These are phyloP conservation scores for Picocystis sp. DNA, from an alignment of 163 green algal species.

Conservation along the genomic window DNA sequence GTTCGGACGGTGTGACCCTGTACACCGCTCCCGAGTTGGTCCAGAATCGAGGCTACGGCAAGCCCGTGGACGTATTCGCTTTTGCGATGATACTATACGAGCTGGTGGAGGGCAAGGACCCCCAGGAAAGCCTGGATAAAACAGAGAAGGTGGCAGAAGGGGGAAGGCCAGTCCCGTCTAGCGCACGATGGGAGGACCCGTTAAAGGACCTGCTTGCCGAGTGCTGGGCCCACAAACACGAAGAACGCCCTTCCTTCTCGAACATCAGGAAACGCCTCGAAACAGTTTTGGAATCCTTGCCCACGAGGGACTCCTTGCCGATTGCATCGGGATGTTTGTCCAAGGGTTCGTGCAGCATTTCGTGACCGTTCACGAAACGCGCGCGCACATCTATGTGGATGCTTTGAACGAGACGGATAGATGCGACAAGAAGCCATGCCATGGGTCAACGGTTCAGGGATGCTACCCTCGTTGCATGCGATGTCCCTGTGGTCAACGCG, in stretches of 20 bases:
- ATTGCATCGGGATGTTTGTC: too few species aligned
- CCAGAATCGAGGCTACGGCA: not conserved
- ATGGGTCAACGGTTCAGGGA: too few species aligned
- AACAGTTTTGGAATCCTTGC: not conserved
- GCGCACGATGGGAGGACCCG: not conserved
- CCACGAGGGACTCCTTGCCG: too few species aligned
- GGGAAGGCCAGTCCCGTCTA: not conserved
- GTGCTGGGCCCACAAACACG: not conserved
- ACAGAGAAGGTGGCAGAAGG: conserved; percentile 1
- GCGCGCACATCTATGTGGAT: too few species aligned
- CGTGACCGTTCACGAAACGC: too few species aligned
- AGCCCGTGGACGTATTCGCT: conserved; percentile 1
- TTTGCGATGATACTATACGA: conserved; percentile 6
- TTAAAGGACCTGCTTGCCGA: conserved; percentile 1
- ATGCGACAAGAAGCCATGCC: too few species aligned
- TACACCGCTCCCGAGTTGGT: conserved; percentile 5
- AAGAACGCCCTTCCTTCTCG: not conserved
- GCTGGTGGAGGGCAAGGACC: conserved; percentile 6
- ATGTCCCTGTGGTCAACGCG: too few species aligned
- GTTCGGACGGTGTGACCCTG: not conserved
- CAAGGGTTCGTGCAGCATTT: too few species aligned
- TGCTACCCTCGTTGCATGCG: too few species aligned
- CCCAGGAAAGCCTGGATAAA: not conserved
- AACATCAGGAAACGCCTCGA: conserved; percentile 5
- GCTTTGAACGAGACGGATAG: too few species aligned